Percentiles rank a stretch among this genome's conserved stretches.
Conservation (phyloP, 1,284 basidiomycete species). For the Leucoagaricus sp. region DNA sequence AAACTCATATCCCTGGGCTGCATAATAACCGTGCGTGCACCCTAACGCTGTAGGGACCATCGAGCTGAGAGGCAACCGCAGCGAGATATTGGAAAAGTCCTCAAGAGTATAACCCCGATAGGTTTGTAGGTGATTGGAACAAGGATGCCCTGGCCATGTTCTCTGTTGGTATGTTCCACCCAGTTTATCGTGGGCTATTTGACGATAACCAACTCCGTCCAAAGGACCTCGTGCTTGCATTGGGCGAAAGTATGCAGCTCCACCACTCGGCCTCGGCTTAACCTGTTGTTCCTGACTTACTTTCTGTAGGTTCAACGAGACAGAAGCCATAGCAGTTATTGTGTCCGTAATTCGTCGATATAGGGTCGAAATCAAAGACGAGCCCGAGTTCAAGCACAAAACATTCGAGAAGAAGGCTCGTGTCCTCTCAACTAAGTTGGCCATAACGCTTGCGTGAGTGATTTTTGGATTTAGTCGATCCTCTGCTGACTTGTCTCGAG, state of each 20-base stretch:
- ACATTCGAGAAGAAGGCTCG: conserved; percentile 42
- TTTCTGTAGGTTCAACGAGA: conserved; percentile 46
- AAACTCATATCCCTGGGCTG: conserved; percentile 43
- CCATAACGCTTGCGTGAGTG: too few species aligned
- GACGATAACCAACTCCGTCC: too few species aligned
- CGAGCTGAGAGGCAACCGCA: conserved; percentile 19
- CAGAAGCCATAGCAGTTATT: conserved; percentile 49
- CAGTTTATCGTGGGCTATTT: too few species aligned
- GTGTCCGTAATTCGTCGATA: conserved; percentile 48
- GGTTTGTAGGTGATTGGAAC: too few species aligned
- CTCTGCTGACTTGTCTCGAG: background rate
- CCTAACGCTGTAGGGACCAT: too few species aligned
- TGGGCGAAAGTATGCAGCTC: background rate
- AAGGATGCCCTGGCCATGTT: too few species aligned
- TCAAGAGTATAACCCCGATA: conserved; percentile 45
- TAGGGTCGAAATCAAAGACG: conserved; percentile 44
- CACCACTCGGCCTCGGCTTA: background rate
- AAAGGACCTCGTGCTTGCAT: background rate
- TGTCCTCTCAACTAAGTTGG: conserved; percentile 34
- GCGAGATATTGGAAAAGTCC: conserved; percentile 58
- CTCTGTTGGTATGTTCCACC: too few species aligned
- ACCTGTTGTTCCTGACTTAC: too few species aligned
- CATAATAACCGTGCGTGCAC: conserved; percentile 44
- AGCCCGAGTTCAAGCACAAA: conserved; percentile 49
- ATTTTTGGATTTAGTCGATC: too few species aligned